A percentile compares a stretch with the other conserved stretches of the same genome.
Conservation (phyloP, 371 early-diverging fungal species). For the Lichtheimia ornata region DNA sequence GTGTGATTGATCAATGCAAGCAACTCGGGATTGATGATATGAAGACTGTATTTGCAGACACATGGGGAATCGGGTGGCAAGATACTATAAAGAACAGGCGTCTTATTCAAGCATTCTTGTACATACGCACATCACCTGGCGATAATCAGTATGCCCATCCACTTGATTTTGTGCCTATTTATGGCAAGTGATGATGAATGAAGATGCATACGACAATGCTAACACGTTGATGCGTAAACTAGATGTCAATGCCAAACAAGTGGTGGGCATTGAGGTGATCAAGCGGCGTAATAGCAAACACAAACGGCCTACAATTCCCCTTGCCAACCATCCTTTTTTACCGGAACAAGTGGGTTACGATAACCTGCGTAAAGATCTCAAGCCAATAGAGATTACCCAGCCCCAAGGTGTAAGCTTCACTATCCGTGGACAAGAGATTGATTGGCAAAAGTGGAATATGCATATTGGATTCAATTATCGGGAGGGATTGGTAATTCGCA, state of each 20-base stretch:
- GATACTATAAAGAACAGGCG: constrained; percentile 32
- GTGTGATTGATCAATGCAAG: constrained; percentile 36
- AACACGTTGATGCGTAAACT: background rate
- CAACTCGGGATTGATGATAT: constrained; percentile 45
- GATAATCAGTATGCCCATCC: constrained; percentile 55
- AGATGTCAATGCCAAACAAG: constrained; percentile 37
- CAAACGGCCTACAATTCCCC: constrained; percentile 41
- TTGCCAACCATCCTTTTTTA: constrained; percentile 36
- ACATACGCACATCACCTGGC: constrained; percentile 39
- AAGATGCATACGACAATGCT: background rate
- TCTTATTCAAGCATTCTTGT: constrained; percentile 46
- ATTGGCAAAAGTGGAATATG: constrained; percentile 57
- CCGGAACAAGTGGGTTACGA: constrained; percentile 45
- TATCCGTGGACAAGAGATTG: constrained; percentile 42
- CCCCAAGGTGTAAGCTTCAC: constrained; percentile 53
- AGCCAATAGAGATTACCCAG: constrained; percentile 47
- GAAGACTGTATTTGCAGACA: constrained; percentile 38
- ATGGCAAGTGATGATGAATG: constrained; percentile 26
- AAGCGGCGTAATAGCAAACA: constrained; percentile 39
- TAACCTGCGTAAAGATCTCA: constrained; percentile 43
- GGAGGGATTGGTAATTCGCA: constrained; percentile 50
- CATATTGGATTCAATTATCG: constrained; percentile 51
- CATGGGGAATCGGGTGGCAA: constrained; percentile 50
- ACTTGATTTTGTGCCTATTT: constrained; percentile 43
- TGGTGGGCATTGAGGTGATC: constrained; percentile 36